Evolutionary conservation across 345 rosid genomes (phyloP).

Genomic region (Trapa bicornis): DNA sequence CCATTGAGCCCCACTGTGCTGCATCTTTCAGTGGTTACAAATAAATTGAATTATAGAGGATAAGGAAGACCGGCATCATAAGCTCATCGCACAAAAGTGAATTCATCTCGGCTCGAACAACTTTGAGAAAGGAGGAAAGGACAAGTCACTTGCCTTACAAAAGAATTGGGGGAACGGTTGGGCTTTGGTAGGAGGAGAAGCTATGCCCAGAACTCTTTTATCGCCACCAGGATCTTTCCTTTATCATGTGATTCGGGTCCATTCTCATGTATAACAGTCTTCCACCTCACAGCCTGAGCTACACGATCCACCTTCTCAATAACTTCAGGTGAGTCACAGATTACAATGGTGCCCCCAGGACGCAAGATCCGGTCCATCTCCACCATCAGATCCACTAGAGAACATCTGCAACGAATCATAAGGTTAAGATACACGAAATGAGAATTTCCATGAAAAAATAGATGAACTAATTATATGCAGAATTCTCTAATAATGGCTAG

Average conservation of each 20-base stretch:
- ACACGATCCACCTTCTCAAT: constrained; percentile 60
- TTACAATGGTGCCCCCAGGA: constrained; percentile 67
- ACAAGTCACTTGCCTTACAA: background rate
- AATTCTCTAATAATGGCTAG: no score
- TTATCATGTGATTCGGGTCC: constrained; percentile 65
- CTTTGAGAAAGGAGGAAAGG: background rate
- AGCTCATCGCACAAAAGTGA: background rate
- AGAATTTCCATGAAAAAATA: background rate
- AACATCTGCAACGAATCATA: constrained; percentile 48
- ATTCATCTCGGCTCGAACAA: background rate
- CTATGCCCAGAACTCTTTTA: constrained; percentile 51
- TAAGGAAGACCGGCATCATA: background rate
- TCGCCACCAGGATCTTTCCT: constrained; percentile 64
- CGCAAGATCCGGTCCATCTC: constrained; percentile 93
- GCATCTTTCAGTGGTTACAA: background rate
- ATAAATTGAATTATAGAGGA: background rate
- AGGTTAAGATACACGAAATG: background rate
- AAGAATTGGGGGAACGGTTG: background rate
- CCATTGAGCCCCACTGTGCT: background rate
- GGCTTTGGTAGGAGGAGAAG: constrained; percentile 29
- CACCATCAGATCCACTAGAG: constrained; percentile 73
- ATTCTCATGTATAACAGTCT: constrained; percentile 37
- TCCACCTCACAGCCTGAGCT: constrained; percentile 74
- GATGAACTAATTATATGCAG: no score
- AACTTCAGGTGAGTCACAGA: constrained; percentile 73